A percentile compares a stretch with the other conserved stretches of the same genome.
Conservation (phyloP, 306 rosid species). For the Sophora flavescens region DNA sequence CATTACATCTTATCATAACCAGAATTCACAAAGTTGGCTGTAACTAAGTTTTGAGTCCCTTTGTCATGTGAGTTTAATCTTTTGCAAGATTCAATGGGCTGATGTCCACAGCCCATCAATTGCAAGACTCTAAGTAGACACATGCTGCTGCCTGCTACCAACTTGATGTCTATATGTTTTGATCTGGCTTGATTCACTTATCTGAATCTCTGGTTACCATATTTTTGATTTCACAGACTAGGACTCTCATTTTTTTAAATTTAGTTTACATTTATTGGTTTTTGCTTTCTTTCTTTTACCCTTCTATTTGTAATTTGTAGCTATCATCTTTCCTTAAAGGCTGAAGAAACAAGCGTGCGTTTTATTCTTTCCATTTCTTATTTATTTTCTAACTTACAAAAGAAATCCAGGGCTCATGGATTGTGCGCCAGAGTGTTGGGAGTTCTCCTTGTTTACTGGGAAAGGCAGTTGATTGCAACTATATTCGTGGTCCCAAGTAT, state of each 20-base stretch:
- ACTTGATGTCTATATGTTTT: slow-evolving; percentile 4
- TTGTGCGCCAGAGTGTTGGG: slow-evolving; percentile 99
- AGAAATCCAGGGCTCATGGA: slow-evolving; percentile 92
- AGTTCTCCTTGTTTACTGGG: slow-evolving; percentile 97
- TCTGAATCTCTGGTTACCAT: slow-evolving; percentile 1
- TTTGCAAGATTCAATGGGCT: slow-evolving; percentile 5
- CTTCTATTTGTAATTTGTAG: slow-evolving; percentile 29
- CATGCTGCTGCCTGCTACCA: slow-evolving; percentile 28
- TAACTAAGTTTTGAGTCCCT: slow-evolving; percentile 7
- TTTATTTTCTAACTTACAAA: slow-evolving; percentile 49
- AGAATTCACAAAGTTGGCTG: background rate
- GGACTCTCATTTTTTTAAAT: background rate
- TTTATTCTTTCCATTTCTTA: slow-evolving; percentile 14
- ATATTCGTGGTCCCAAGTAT: slow-evolving; percentile 89
- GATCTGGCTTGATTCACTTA: background rate
- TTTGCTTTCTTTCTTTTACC: slow-evolving; percentile 27
- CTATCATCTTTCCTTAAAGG: background rate
- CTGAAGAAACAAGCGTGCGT: slow-evolving; percentile 11
- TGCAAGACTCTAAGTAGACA: background rate
- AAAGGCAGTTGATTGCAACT: slow-evolving; percentile 98
- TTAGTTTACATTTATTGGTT: slow-evolving; percentile 3
- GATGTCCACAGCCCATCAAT: background rate
- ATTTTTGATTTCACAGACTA: slow-evolving; percentile 9
- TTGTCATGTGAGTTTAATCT: background rate
- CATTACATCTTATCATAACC: background rate